phyloP scores from a whole-genome alignment of 495 filamentous ascomycete species.

The Daldinia loculata region DNA sequence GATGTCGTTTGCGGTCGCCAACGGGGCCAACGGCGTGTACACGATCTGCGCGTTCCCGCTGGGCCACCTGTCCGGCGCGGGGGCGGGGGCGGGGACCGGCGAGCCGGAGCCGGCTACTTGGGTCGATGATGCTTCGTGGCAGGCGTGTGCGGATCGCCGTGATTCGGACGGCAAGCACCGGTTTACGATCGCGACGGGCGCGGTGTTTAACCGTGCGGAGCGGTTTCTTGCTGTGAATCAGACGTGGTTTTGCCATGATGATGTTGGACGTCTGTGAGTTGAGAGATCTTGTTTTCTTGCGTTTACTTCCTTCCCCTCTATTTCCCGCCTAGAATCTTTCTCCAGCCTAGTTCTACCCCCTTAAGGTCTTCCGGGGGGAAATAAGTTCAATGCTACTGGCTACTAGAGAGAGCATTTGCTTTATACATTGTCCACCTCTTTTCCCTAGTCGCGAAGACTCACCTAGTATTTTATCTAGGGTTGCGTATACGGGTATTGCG shows the following conservation, averaged over 20 bases:
- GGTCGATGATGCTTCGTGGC: conserved; percentile 31
- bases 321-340: too few species aligned
- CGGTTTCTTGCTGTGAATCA: conserved; percentile 28
- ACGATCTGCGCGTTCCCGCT: conserved; percentile 40
- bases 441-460: not conserved
- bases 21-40: conserved; percentile 27
- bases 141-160: conserved; percentile 39
- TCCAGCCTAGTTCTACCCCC: too few species aligned
- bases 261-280: conserved; percentile 34
- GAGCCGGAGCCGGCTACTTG: conserved; percentile 7
- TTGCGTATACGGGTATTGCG: conserved; percentile 41
- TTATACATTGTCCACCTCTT: too few species aligned
- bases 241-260: conserved; percentile 43
- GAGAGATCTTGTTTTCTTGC: not conserved
- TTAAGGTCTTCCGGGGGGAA: too few species aligned
- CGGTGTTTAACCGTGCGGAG: conserved; percentile 21
- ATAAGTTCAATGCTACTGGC: not conserved
- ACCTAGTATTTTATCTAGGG: conserved; percentile 7
- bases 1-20: conserved; percentile 35
- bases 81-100: not conserved
- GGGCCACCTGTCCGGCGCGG: conserved; percentile 9
- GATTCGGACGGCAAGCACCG: conserved; percentile 39
- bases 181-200: conserved; percentile 37
- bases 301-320: conserved; percentile 1
- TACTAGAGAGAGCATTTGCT: not conserved